phyloP scores from a whole-genome alignment of 495 filamentous ascomycete genomes.

The Physcia stellaris region DNA sequence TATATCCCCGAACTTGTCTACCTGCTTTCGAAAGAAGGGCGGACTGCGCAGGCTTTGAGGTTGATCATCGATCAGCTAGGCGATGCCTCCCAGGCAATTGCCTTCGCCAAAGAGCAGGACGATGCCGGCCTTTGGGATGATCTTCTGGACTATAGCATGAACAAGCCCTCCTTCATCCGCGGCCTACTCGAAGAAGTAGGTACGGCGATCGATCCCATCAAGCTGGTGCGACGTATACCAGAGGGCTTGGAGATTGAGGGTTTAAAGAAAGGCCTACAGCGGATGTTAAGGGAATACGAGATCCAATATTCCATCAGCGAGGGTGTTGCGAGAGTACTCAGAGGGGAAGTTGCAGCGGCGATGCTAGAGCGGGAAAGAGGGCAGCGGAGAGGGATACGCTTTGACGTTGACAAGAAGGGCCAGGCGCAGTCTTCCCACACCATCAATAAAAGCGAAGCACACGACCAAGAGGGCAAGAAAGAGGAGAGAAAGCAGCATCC shows the following conservation, averaged over 20 bases:
- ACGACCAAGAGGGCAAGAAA: too few species aligned
- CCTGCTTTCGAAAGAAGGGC: constrained; percentile 83
- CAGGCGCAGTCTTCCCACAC: constrained; percentile 20
- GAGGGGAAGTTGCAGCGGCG: constrained; percentile 71
- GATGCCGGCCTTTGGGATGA: constrained; percentile 91
- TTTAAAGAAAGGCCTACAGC: constrained; percentile 65
- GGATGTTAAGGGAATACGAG: constrained; percentile 85
- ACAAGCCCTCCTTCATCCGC: constrained; percentile 86
- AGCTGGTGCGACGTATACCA: constrained; percentile 78
- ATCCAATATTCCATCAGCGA: constrained; percentile 82
- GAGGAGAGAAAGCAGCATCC: constrained; percentile 12
- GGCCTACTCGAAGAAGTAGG: constrained; percentile 88
- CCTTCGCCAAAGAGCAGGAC: constrained; percentile 83
- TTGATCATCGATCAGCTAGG: constrained; percentile 80
- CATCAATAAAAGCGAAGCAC: constrained; percentile 4
- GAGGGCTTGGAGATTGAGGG: constrained; percentile 85
- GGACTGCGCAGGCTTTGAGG: constrained; percentile 77
- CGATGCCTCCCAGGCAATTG: constrained; percentile 82
- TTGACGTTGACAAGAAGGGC: constrained; percentile 42
- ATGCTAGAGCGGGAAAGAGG: constrained; percentile 67
- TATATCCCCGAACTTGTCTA: constrained; percentile 88
- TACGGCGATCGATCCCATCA: constrained; percentile 79
- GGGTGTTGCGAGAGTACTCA: constrained; percentile 74
- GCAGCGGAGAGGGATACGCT: constrained; percentile 72
- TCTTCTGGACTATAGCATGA: constrained; percentile 87